phyloP scores from a whole-genome alignment of 345 rosid species.

The Corchorus olitorius region DNA sequence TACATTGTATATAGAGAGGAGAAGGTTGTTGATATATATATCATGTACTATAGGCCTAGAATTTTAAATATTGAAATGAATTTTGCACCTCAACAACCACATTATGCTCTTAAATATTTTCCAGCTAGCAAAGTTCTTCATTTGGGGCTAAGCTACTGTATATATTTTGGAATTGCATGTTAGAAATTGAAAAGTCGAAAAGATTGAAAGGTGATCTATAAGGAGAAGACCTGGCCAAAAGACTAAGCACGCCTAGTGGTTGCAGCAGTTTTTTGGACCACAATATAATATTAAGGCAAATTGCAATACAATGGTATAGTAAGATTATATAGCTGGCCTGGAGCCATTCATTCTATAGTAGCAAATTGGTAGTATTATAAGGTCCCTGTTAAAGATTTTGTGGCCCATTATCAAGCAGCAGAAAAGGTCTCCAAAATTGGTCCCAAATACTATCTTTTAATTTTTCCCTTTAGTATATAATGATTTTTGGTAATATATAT shows the following conservation, averaged over 20 bases:
- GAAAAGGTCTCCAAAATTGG: background rate
- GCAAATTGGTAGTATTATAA: background rate
- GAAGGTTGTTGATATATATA: too few relatives aligned
- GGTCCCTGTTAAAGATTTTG: slow-evolving; percentile 15
- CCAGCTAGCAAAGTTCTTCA: slow-evolving; percentile 12
- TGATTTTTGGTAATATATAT: background rate
- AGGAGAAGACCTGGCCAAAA: slow-evolving; percentile 1
- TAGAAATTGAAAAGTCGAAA: slow-evolving; percentile 1
- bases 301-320: background rate
- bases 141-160: background rate
- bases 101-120: background rate
- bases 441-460: background rate
- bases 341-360: background rate
- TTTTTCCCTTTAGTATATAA: background rate
- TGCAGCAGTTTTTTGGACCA: slow-evolving; percentile 22
- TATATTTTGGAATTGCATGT: background rate
- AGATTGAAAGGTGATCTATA: background rate
- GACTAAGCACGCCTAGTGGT: background rate
- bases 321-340: background rate
- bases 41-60: background rate
- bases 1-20: too few relatives aligned
- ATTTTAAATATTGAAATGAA: background rate
- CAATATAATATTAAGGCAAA: background rate
- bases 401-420: background rate
- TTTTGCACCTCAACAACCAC: background rate